Evolutionary conservation across 2,329 filamentous ascomycete genomes (phyloP).

Genomic region (Chaetomium sp.): DNA sequence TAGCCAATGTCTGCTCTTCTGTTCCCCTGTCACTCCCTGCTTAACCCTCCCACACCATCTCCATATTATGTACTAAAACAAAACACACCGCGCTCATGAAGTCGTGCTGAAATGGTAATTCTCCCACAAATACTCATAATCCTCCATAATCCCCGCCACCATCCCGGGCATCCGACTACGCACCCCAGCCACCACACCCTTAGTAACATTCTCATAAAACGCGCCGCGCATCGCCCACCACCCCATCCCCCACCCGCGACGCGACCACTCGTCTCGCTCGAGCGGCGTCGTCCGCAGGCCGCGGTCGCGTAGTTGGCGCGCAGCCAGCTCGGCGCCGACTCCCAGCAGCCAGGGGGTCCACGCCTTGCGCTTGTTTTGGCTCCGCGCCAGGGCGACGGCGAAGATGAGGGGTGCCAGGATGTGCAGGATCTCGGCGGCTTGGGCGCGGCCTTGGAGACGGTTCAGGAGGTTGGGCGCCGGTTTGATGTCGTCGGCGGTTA

Average conservation of each 20-base stretch:
- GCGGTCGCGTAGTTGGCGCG: conserved; percentile 71
- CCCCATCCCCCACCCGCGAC: conserved; percentile 80
- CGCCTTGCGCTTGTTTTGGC: conserved; percentile 54
- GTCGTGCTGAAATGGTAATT: conserved; percentile 85
- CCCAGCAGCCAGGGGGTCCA: conserved; percentile 93
- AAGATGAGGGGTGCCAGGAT: conserved; percentile 86
- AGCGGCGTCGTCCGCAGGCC: conserved; percentile 77
- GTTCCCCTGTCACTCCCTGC: not conserved
- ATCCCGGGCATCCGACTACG: conserved; percentile 73
- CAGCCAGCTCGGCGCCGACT: conserved; percentile 76
- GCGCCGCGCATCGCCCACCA: conserved; percentile 98
- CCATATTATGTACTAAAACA: too few relatives aligned
- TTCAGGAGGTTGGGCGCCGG: conserved; percentile 83
- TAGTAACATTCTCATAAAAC: conserved; percentile 89
- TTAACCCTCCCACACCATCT: not conserved
- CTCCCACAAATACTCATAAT: conserved; percentile 98
- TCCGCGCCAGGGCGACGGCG: conserved; percentile 71
- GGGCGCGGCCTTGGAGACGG: conserved; percentile 63
- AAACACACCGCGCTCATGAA: conserved; percentile 15
- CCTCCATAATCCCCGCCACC: conserved; percentile 78
- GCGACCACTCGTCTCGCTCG: conserved; percentile 83
- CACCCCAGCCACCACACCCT: conserved; percentile 64
- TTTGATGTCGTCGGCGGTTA: conserved; percentile 95
- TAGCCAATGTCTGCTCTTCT: too few relatives aligned
- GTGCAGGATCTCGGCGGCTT: conserved; percentile 82